These are phyloP conservation scores for Colletotrichum eleusines DNA, from an alignment of 2,329 filamentous ascomycete genomes.

Conservation along the genomic window DNA sequence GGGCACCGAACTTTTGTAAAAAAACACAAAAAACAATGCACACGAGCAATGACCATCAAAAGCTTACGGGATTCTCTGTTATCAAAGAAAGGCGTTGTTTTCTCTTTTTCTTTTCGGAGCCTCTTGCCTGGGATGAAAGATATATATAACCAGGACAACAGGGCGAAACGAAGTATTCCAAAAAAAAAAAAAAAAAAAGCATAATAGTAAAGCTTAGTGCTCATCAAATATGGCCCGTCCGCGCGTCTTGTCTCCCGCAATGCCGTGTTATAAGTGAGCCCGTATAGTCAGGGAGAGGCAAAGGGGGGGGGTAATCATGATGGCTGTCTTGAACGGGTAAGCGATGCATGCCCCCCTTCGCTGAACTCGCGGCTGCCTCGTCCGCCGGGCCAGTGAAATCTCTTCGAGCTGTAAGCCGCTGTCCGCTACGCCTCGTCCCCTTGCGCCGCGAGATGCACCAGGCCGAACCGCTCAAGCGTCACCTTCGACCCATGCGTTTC, in stretches of 20 bases:
- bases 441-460: neutral
- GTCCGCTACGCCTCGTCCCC: too few relatives aligned
- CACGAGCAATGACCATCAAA: slow-evolving; percentile 30
- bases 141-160: too few relatives aligned
- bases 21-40: too few relatives aligned
- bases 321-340: neutral
- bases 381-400: neutral
- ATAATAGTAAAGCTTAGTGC: slow-evolving; percentile 21
- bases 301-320: too few relatives aligned
- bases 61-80: neutral
- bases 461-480: too few relatives aligned
- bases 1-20: neutral
- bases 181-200: too few relatives aligned
- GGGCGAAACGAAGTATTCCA: neutral
- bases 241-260: too few relatives aligned
- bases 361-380: neutral
- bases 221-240: neutral
- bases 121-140: neutral
- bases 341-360: too few relatives aligned
- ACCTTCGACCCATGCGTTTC: too few relatives aligned
- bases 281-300: neutral
- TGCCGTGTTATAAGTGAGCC: neutral
- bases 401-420: too few relatives aligned
- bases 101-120: too few relatives aligned
- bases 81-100: neutral